Percentiles rank a stretch among this genome's conserved stretches.
Evolutionary conservation across 2,329 filamentous ascomycete species (phyloP).

Genomic region (Penicillium crustosum): DNA sequence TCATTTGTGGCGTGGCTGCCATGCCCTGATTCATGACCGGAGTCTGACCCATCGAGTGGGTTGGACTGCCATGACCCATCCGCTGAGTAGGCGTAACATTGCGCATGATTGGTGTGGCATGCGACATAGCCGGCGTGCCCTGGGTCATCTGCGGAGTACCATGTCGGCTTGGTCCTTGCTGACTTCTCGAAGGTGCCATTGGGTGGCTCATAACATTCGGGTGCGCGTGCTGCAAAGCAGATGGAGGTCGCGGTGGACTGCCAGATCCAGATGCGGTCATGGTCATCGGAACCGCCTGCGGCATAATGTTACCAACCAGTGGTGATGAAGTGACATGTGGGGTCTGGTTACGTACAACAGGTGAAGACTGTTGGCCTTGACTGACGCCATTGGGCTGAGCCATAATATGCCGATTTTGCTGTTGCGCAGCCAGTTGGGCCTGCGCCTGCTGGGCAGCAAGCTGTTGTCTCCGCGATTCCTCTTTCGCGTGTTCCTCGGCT

Average conservation of each 20-base stretch:
- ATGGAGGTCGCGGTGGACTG: slow-evolving; percentile 47
- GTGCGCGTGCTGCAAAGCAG: slow-evolving; percentile 49
- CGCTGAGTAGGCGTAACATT: slow-evolving; percentile 50
- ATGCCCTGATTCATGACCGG: slow-evolving; percentile 48
- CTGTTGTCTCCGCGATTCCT: slow-evolving; percentile 42
- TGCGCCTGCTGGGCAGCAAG: slow-evolving; percentile 50
- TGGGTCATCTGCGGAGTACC: slow-evolving; percentile 51
- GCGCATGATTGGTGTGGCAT: slow-evolving; percentile 50
- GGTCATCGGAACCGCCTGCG: slow-evolving; percentile 47
- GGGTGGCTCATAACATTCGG: slow-evolving; percentile 46
- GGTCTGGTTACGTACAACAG: slow-evolving; percentile 49
- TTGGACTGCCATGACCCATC: slow-evolving; percentile 49
- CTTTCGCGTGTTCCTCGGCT: slow-evolving; percentile 45
- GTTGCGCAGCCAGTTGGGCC: slow-evolving; percentile 42
- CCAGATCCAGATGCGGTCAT: slow-evolving; percentile 49
- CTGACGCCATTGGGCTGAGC: slow-evolving; percentile 43
- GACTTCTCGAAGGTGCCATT: slow-evolving; percentile 47
- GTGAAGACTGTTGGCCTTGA: slow-evolving; percentile 49
- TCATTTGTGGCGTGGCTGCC: slow-evolving; percentile 43
- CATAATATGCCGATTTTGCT: slow-evolving; percentile 55
- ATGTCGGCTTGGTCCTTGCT: slow-evolving; percentile 49
- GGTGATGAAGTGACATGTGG: slow-evolving; percentile 49
- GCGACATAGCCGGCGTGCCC: slow-evolving; percentile 47
- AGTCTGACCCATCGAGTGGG: slow-evolving; percentile 43
- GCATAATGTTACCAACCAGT: slow-evolving; percentile 41